Conservation (phyloP, 2,329 filamentous ascomycete species). For the Coniella lustricola region DNA sequence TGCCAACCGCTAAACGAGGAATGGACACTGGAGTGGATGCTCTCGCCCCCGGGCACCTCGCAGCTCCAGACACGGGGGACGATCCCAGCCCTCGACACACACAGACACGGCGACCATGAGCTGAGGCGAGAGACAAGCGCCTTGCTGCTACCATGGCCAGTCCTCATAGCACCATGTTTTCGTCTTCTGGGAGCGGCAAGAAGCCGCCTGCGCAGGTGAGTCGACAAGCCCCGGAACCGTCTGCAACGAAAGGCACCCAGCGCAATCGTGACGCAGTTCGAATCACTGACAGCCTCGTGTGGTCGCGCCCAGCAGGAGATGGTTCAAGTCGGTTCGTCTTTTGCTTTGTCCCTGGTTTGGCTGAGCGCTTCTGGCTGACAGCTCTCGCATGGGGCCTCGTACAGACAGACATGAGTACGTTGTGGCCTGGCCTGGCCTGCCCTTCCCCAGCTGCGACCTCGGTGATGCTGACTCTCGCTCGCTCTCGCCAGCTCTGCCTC, state of each 20-base stretch:
- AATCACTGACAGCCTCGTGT: conserved; percentile 23
- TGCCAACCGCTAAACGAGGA: too few relatives aligned
- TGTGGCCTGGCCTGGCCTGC: too few relatives aligned
- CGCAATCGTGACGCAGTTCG: conserved; percentile 18
- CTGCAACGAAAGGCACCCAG: too few relatives aligned
- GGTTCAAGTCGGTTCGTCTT: conserved; percentile 82
- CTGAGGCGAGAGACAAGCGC: conserved; percentile 7
- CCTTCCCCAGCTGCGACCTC: conserved; percentile 1
- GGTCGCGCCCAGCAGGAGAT: conserved; percentile 77
- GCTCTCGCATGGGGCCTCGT: conserved; percentile 12
- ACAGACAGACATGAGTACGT: conserved; percentile 59
- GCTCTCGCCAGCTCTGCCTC: conserved; percentile 75
- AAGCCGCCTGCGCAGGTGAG: conserved; percentile 67
- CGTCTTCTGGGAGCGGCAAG: conserved; percentile 58
- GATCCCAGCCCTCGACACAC: conserved; percentile 1
- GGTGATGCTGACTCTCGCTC: conserved; percentile 26
- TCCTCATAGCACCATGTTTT: conserved; percentile 44
- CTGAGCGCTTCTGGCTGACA: conserved; percentile 23
- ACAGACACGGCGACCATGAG: conserved; percentile 13
- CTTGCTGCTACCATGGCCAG: background rate
- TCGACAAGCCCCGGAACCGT: conserved; percentile 10
- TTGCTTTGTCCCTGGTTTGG: conserved; percentile 31
- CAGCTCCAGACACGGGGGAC: background rate
- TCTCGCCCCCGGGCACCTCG: background rate
- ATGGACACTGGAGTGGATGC: background rate